Conservation (phyloP, 1,284 basidiomycete genomes). For the Tilletia horrida region DNA sequence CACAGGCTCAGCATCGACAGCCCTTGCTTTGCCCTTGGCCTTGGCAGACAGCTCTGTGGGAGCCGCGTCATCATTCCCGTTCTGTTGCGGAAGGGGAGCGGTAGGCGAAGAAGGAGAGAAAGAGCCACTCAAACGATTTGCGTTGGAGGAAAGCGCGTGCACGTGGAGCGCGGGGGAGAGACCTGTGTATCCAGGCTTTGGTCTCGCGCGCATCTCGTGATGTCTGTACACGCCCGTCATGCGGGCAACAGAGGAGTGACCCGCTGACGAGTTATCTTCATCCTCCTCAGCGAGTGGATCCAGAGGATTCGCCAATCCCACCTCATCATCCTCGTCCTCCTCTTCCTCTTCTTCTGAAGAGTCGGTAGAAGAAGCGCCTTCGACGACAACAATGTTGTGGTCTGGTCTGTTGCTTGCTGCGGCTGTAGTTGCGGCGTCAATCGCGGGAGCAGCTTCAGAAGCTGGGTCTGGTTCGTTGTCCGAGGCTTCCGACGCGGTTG, state of each 20-base stretch:
- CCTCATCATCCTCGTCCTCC: neutral
- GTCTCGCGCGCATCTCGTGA: constrained; percentile 1
- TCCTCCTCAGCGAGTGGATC: constrained; percentile 6
- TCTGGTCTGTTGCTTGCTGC: neutral
- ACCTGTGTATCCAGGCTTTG: neutral
- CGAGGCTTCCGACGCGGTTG: constrained; percentile 8
- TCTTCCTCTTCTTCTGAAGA: constrained; percentile 8
- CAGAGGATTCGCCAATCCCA: neutral
- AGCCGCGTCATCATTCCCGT: neutral
- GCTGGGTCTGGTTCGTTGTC: neutral
- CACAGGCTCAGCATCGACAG: neutral
- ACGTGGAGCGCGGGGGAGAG: neutral
- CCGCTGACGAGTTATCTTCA: constrained; percentile 6
- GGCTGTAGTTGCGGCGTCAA: neutral
- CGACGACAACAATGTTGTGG: neutral
- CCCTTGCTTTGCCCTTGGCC: constrained; percentile 10
- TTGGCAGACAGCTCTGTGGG: neutral
- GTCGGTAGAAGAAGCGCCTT: neutral
- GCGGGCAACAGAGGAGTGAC: neutral
- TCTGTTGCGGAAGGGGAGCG: neutral
- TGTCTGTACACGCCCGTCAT: neutral
- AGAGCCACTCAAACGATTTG: too few species aligned
- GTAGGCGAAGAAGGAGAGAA: too few species aligned
- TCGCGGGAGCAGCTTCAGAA: neutral
- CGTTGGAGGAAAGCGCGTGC: too few species aligned